These are phyloP conservation scores for Dryas drummondii DNA, from an alignment of 306 rosid genomes.

Conservation along the genomic window DNA sequence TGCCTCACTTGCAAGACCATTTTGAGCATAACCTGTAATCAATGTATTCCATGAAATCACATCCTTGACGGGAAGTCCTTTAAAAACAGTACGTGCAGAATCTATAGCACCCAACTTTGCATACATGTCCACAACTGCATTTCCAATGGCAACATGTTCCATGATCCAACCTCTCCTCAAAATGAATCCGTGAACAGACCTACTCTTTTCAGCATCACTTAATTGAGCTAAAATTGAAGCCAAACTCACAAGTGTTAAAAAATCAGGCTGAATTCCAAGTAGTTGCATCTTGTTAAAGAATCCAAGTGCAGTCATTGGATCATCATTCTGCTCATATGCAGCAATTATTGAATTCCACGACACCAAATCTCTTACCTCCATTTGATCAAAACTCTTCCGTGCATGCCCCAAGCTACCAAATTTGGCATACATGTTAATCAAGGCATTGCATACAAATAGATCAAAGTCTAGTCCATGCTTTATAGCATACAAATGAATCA, in stretches of 20 bases:
- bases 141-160: conserved; percentile 41
- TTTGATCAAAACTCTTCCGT: conserved; percentile 31
- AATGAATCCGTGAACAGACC: conserved; percentile 44
- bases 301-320: conserved; percentile 39
- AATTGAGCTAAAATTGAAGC: conserved; percentile 46
- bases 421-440: conserved; percentile 56
- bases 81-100: conserved; percentile 36
- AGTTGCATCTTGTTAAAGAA: conserved; percentile 32
- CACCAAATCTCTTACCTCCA: conserved; percentile 43
- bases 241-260: conserved; percentile 46
- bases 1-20: conserved; percentile 51
- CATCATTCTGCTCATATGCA: conserved; percentile 45
- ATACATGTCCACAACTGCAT: conserved; percentile 56
- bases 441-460: conserved; percentile 44
- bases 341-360: conserved; percentile 55
- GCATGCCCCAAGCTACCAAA: conserved; percentile 45
- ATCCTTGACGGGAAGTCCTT: conserved; percentile 39
- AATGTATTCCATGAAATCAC: conserved; percentile 48
- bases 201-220: conserved; percentile 30
- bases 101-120: conserved; percentile 45
- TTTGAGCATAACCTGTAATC: conserved; percentile 54
- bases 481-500: conserved; percentile 45
- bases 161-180: conserved; percentile 39
- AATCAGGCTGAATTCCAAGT: conserved; percentile 30
- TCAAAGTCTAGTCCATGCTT: conserved; percentile 47